Evolutionary conservation across 2,329 filamentous ascomycete genomes (phyloP).

Genomic region (Penicillium occitanis): DNA sequence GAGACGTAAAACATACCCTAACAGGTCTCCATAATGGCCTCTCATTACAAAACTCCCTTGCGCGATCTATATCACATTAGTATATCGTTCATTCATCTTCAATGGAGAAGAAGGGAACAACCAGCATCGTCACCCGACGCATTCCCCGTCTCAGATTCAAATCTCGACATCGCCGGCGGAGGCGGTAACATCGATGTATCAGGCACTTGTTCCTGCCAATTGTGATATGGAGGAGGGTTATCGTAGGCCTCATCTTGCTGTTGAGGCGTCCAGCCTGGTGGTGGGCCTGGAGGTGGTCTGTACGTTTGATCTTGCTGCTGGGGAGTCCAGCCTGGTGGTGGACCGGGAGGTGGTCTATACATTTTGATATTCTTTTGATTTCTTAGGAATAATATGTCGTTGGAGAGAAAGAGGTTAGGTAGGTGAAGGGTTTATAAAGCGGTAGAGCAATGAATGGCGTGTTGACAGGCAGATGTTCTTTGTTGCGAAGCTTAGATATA

Average conservation of each 20-base stretch:
- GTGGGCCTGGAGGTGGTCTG: slow-evolving; percentile 17
- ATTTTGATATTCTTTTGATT: slow-evolving; percentile 1
- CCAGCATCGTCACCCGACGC: slow-evolving; percentile 50
- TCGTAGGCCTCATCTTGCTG: neutral
- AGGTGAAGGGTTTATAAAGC: neutral
- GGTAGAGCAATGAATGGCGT: neutral
- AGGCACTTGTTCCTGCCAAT: slow-evolving; percentile 60
- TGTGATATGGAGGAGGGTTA: slow-evolving; percentile 59
- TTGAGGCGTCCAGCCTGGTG: slow-evolving; percentile 5
- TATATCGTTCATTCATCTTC: neutral
- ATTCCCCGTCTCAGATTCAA: slow-evolving; percentile 58
- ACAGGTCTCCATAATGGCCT: slow-evolving; percentile 54
- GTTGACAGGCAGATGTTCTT: neutral
- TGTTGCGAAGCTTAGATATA: neutral
- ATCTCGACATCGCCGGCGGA: slow-evolving; percentile 56
- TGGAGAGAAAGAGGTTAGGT: neutral
- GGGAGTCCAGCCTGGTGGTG: slow-evolving; percentile 12
- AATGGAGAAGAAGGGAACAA: neutral
- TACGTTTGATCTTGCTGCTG: neutral
- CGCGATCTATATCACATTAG: slow-evolving; percentile 46
- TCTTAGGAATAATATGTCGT: neutral
- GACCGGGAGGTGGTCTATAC: slow-evolving; percentile 17
- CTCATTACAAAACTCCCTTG: slow-evolving; percentile 55
- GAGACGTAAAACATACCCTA: neutral
- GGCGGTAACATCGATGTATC: slow-evolving; percentile 61